Evolutionary conservation across 2,329 filamentous ascomycete species (phyloP).

Genomic region (Cryphonectria japonica): DNA sequence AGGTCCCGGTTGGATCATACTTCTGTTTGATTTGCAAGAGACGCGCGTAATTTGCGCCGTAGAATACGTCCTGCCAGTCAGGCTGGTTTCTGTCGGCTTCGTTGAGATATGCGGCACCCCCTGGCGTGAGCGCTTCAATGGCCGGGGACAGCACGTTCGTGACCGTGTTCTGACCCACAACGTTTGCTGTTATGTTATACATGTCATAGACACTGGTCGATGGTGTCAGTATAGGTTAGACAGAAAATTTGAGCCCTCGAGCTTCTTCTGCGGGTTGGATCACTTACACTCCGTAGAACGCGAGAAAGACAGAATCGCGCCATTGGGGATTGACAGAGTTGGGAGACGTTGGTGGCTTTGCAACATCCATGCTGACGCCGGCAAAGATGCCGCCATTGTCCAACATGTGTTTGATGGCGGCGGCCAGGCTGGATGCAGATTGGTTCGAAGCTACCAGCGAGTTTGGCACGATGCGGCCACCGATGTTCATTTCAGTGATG

Average conservation of each 20-base stretch:
- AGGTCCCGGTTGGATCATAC: conserved; percentile 45
- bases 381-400: conserved; percentile 2
- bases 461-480: conserved; percentile 17
- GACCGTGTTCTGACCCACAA: conserved; percentile 1
- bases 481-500: conserved; percentile 8
- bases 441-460: not conserved
- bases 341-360: not conserved
- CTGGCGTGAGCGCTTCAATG: conserved; percentile 31
- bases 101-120: conserved; percentile 19
- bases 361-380: conserved; percentile 8
- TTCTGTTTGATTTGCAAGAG: conserved; percentile 45
- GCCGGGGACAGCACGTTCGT: conserved; percentile 14
- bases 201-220: conserved; percentile 1
- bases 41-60: conserved; percentile 18
- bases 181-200: conserved; percentile 11
- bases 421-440: not conserved
- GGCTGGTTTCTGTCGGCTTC: conserved; percentile 25
- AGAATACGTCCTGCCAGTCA: conserved; percentile 21
- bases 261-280: not conserved
- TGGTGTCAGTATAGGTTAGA: not conserved
- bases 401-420: not conserved
- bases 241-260: no score
- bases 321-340: conserved; percentile 14
- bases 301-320: conserved; percentile 13
- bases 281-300: conserved; percentile 14